phyloP scores from a whole-genome alignment of 1,139 yeast species.

The Kodamaea suecica region DNA sequence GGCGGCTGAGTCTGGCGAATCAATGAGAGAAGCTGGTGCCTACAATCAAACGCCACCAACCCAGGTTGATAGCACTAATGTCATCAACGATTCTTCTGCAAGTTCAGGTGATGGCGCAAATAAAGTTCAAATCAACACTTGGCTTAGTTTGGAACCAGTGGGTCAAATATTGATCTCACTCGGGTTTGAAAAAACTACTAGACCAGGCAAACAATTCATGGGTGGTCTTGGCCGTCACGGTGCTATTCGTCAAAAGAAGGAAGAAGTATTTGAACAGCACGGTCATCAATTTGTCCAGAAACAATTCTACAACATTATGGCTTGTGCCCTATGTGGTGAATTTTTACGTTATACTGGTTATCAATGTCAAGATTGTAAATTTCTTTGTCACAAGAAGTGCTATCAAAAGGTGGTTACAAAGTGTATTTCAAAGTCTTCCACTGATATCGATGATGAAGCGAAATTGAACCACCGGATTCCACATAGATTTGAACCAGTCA shows the following conservation, averaged over 20 bases:
- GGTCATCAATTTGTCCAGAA: conserved; percentile 97
- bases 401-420: conserved; percentile 91
- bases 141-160: conserved; percentile 92
- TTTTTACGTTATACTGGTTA: conserved; percentile 89
- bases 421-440: conserved; percentile 86
- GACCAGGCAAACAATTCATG: conserved; percentile 51
- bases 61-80: background rate
- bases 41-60: background rate
- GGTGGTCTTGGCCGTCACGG: conserved; percentile 96
- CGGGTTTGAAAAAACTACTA: conserved; percentile 70
- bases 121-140: conserved; percentile 55
- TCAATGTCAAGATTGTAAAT: conserved; percentile 95
- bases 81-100: conserved; percentile 2
- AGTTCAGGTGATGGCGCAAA: conserved; percentile 19
- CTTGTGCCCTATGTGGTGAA: conserved; percentile 96
- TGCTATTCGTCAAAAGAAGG: conserved; percentile 93
- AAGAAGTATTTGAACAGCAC: conserved; percentile 91
- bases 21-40: background rate
- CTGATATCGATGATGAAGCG: conserved; percentile 86
- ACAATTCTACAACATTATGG: conserved; percentile 93
- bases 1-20: conserved; percentile 5
- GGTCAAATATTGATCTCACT: conserved; percentile 81
- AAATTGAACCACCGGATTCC: conserved; percentile 95
- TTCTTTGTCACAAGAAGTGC: conserved; percentile 92
- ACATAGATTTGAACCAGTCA: conserved; percentile 85